Evolutionary conservation across 2,329 filamentous ascomycete species (phyloP), one percentile per base, ranked within the genome.

Genomic region (Fusarium temperatum): DNA sequence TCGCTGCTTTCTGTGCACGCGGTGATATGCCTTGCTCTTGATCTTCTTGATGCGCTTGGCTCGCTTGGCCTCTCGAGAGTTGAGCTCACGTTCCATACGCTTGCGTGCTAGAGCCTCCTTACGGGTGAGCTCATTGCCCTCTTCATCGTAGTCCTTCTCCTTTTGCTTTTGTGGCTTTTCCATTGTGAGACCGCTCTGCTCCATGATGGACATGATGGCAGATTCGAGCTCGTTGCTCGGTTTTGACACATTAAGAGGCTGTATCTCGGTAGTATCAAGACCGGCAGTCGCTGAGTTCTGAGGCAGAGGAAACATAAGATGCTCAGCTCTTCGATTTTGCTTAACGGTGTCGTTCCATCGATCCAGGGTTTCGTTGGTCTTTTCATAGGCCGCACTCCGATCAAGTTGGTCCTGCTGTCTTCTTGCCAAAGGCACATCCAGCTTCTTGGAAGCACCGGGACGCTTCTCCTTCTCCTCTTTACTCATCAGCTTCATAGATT

Each of bases 1-100:
- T 76, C 86, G 78, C 82, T 91, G 93, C 80, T 93, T 98, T 42
- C 96, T 91, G 83, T 98, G 96, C 20, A 98, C 92, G 50, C 95
- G 92, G 63, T 96, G 93, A 81, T 97, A 99, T 1, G 95, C 90
- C 82, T 98, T 99, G 81, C 94, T 97, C 87, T 99, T 99, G 85
- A 99, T 99, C 86, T 98, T 98, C 85, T 98, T 98, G 84, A 99
- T 94, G 30, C 96, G 92, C 84, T 95, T 97, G 13, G 95, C 90
- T 64, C 95, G 92, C 48, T 95, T 92, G 79, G 97, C 93, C 83
- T 98, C 96, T 17, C 95, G 89, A 77, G 97, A 98, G 74, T 96
- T 88, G 13, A 98, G 84, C 78, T 98, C 96, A 75, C 96, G 89
- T 72, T 94, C 91, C 81, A 91, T 91, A 18, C 96, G 91, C 64